Evolutionary conservation across 2,329 filamentous ascomycete genomes (phyloP).

Genomic region (Salinomyces thailandicus): DNA sequence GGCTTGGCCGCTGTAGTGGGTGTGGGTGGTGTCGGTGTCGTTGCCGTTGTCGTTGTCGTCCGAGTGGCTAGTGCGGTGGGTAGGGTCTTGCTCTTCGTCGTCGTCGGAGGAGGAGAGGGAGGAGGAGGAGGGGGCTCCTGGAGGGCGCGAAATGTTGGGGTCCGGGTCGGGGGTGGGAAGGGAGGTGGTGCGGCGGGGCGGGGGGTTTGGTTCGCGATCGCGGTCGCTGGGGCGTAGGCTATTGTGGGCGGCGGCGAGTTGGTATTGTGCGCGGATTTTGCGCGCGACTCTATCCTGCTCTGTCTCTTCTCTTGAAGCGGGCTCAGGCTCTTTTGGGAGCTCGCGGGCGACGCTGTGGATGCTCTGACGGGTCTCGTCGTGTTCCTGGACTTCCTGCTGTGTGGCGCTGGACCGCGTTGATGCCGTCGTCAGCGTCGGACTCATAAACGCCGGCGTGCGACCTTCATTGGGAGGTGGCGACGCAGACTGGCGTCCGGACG

Average conservation of each 20-base stretch:
- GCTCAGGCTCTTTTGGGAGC: background rate
- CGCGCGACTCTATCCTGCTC: conserved; percentile 1
- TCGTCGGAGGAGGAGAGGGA: conserved; percentile 16
- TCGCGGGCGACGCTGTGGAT: background rate
- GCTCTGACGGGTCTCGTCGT: background rate
- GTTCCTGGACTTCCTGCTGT: too few species aligned
- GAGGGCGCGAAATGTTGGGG: too few species aligned
- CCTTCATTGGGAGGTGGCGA: background rate
- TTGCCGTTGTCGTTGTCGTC: conserved; percentile 7
- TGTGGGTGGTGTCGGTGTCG: conserved; percentile 16
- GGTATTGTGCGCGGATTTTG: background rate
- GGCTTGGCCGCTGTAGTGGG: conserved; percentile 19
- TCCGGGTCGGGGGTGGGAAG: conserved; percentile 16
- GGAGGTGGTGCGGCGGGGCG: conserved; percentile 9
- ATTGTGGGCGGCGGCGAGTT: background rate
- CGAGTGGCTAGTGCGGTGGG: conserved; percentile 10
- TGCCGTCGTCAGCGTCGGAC: conserved; percentile 7
- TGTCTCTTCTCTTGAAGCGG: too few species aligned
- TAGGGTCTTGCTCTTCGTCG: conserved; percentile 14
- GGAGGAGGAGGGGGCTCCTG: conserved; percentile 7
- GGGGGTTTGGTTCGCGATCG: background rate
- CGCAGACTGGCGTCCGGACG: background rate
- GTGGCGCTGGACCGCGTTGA: conserved; percentile 2
- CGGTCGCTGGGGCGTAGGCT: background rate
- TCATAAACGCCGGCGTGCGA: conserved; percentile 3